Base-by-base conservation (phyloP, 768 basidiomycete genomes). In the Leccinum aurantiacum region DNA sequence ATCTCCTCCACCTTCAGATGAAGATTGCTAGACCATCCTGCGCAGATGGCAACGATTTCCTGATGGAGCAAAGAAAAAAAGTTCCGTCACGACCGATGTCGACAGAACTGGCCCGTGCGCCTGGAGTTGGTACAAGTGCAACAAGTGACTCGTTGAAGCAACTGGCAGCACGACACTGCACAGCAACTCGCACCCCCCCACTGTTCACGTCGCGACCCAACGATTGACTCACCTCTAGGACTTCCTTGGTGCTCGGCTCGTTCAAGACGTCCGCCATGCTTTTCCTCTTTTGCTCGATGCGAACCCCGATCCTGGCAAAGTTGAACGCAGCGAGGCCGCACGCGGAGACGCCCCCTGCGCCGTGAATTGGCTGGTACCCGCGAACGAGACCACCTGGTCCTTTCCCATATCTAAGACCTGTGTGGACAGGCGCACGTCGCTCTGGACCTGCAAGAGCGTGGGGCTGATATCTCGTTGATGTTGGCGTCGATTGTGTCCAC, bases 281-380 rank as follows among this genome's bases (percentile, higher is more conserved):
- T 41, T 27, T 48, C 11, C 8, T 58, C 22, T 50, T 35, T 8
- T 63, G 52, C 9, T 70, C 67, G 27, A 70, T 63, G n/a, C 65
- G 68, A 35, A 86, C 78, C 9, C 80, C 74, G 7, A 84, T 64
- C 55, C 85, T 77, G 11, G 82, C 84, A 61, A 85, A 87, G 67
- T 89, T 88, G 66, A 89, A 71, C 2, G 84, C 82, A 24, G 88
- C 87, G 25, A 90, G 76, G 17, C 88, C 88, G 61, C 87, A 89
- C 3, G 86, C 79, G 46, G 87, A 82, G 31, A 74, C 64, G 3
- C 72, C 70, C 72, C 70, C 25, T 60, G 72, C 11, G 78, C 76
- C n/a, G 71, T 72, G 60, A 87, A 89, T 63, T 88, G 87, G 49
- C 86, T 82, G 13, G 82, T 78, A 17, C 85, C 82, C 6, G 66